Evolutionary conservation across 164 flowering plant species (phyloP).

Genomic region (Warburgia ugandensis): DNA sequence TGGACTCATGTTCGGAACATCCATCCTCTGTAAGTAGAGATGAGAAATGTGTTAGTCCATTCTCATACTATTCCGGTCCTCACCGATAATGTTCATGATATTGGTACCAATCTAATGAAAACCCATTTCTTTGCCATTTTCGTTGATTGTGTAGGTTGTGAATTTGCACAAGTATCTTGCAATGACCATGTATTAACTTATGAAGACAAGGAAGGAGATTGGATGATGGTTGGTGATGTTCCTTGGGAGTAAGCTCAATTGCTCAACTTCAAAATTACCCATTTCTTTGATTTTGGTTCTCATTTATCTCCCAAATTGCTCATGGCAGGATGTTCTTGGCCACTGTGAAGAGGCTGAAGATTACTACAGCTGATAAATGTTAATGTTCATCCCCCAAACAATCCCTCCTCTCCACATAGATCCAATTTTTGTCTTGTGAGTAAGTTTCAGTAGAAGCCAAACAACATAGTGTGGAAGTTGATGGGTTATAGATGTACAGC

Average conservation of each 20-base stretch:
- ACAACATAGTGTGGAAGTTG: too few relatives aligned
- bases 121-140: background rate
- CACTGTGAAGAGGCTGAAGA: conserved; percentile 59
- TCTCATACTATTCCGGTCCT: background rate
- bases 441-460: too few relatives aligned
- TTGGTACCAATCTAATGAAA: background rate
- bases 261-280: background rate
- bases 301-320: too few relatives aligned
- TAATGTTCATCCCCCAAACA: conserved; percentile 4
- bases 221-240: conserved; percentile 84
- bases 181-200: conserved; percentile 48
- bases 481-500: too few relatives aligned
- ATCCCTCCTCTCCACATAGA: too few relatives aligned
- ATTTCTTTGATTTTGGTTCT: background rate
- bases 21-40: conserved; percentile 27
- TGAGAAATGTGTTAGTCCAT: background rate
- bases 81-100: too few relatives aligned
- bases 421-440: too few relatives aligned
- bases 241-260: conserved; percentile 66
- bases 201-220: conserved; percentile 71
- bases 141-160: conserved; percentile 12
- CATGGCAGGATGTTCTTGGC: conserved; percentile 53
- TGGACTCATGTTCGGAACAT: conserved; percentile 32
- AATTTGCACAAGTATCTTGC: conserved; percentile 11
- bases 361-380: conserved; percentile 33